Evolutionary conservation across 345 rosid genomes (phyloP), one percentile per base, ranked within the genome.

Genomic region (Zanthoxylum bungeanum): DNA sequence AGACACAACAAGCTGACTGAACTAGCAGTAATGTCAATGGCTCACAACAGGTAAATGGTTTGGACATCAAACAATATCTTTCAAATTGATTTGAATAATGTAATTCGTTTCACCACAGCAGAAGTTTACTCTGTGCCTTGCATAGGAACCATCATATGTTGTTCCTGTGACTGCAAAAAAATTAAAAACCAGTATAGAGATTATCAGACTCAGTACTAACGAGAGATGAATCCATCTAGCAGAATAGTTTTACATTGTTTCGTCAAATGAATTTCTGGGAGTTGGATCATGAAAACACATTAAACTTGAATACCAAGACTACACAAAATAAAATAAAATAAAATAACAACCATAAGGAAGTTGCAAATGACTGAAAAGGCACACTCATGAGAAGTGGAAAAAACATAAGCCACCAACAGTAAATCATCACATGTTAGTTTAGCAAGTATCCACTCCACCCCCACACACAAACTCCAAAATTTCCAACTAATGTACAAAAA

Each of bases 91-190:
- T 36, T 47, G 57, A 49, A 19, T 56, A 36, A 51, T 55, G 47
- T 51, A 64, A 57, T 59, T 57, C 24, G 33, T 30, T 34, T 58
- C 49, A 31, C 21, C 22, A 24, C 50, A 58, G 60, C 33, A n/a
- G 21, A 42, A 56, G n/a, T 24, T 72, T 85, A 84, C 72, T 91
- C 89, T 16, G 80, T 68, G 74, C 85, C 85, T 65, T 84, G 93
- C 91, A 82, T 88, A 9, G 84, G 91, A 78, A 83, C 83, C 84
- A 86, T 83, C 83, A 85, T 61, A 80, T 89, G 91, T 72, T 82
- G 92, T 53, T 69, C 88, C 92, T 93, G 82, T 66, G 73, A 74
- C 64, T 61, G 36, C 69, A 53, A 50, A 47, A n/a, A 37, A 25
- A 31, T 46, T 50, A 22, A 60, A 30, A 31, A 53, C 36, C 33